Evolutionary conservation across 208 protist genomes (phyloP).

Genomic region (Wallacemonas sp.): DNA sequence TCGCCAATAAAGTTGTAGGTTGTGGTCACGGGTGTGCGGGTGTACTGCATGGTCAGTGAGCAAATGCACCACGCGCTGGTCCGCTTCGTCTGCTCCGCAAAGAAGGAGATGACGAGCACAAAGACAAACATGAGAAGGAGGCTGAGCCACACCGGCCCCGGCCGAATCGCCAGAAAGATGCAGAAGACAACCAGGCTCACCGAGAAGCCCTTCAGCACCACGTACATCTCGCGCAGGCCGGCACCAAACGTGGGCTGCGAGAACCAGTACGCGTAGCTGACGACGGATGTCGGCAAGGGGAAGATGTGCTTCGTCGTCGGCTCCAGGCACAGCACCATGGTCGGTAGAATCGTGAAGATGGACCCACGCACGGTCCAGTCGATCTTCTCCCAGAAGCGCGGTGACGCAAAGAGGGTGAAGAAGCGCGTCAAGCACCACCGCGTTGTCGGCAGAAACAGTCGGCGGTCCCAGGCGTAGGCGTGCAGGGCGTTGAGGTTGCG

Average conservation of each 20-base stretch:
- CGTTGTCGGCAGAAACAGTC: constrained; percentile 53
- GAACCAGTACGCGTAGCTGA: constrained; percentile 86
- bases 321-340: constrained; percentile 76
- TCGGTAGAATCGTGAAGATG: constrained; percentile 73
- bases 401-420: constrained; percentile 68
- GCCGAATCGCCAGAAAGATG: constrained; percentile 63
- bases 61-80: constrained; percentile 71
- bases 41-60: constrained; percentile 77
- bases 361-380: constrained; percentile 81
- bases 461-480: constrained; percentile 80
- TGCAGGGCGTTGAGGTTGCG: constrained; percentile 70
- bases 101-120: constrained; percentile 61
- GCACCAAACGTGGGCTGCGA: constrained; percentile 78
- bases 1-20: constrained; percentile 63
- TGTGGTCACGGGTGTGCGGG: constrained; percentile 41
- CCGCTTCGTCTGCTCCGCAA: constrained; percentile 71
- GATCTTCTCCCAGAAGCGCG: constrained; percentile 85
- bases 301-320: constrained; percentile 66
- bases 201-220: constrained; percentile 74
- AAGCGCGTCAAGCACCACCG: constrained; percentile 40
- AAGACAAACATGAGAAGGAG: constrained; percentile 70
- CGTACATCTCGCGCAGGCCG: constrained; percentile 71
- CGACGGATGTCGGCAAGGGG: constrained; percentile 61
- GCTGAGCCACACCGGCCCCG: constrained; percentile 56
- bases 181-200: constrained; percentile 55